These are phyloP conservation scores for Acrocalymma vagum DNA, from an alignment of 2,329 filamentous ascomycete genomes.

Conservation along the genomic window DNA sequence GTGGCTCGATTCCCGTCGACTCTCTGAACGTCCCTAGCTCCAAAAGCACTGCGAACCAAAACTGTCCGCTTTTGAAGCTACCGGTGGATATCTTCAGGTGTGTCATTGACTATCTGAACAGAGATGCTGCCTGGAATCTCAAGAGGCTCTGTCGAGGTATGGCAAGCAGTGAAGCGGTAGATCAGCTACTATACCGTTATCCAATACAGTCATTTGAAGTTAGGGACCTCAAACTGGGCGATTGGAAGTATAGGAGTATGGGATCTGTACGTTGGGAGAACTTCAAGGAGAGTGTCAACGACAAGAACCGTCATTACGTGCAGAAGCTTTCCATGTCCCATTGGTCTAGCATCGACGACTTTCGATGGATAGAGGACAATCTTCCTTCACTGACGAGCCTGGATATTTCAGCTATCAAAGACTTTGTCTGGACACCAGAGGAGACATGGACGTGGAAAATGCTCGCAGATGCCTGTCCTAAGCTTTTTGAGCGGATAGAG, in stretches of 20 bases:
- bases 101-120: conserved; percentile 43
- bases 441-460: conserved; percentile 48
- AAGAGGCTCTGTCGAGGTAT: conserved; percentile 43
- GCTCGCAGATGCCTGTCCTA: conserved; percentile 40
- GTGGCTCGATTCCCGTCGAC: conserved; percentile 31
- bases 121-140: conserved; percentile 41
- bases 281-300: conserved; percentile 42
- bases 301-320: conserved; percentile 39
- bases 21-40: conserved; percentile 23
- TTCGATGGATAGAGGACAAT: conserved; percentile 46
- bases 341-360: conserved; percentile 45
- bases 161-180: conserved; percentile 36
- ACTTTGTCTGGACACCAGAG: conserved; percentile 47
- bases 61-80: conserved; percentile 39
- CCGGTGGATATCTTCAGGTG: conserved; percentile 48
- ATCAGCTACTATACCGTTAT: conserved; percentile 42
- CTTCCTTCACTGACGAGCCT: conserved; percentile 41
- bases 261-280: conserved; percentile 38
- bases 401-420: conserved; percentile 47
- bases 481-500: conserved; percentile 39
- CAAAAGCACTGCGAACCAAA: conserved; percentile 19
- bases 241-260: conserved; percentile 42
- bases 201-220: conserved; percentile 42
- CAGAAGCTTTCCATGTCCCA: conserved; percentile 47
- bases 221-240: conserved; percentile 36